Evolutionary conservation across 2,329 filamentous ascomycete species (phyloP).

Genomic region (Cladosporium halotolerans): DNA sequence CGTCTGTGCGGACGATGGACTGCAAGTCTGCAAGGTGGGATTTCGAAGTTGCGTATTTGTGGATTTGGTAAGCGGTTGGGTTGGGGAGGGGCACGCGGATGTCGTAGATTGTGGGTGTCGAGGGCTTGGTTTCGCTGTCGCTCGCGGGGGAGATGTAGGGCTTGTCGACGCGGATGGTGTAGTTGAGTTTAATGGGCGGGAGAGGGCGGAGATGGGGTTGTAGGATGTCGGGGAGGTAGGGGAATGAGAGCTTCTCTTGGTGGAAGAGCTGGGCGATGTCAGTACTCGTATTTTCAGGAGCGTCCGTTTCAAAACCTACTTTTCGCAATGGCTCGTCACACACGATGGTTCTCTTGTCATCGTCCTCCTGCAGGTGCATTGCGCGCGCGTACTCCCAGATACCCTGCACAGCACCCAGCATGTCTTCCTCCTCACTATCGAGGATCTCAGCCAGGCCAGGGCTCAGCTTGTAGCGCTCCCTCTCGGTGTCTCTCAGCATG

Average conservation of each 20-base stretch:
- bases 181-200: constrained; percentile 74
- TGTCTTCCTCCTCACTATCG: constrained; percentile 79
- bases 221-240: constrained; percentile 71
- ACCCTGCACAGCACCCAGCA: constrained; percentile 80
- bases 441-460: constrained; percentile 74
- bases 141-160: constrained; percentile 56
- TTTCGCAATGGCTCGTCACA: constrained; percentile 77
- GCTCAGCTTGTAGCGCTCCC: constrained; percentile 76
- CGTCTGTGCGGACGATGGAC: constrained; percentile 71
- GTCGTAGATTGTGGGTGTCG: constrained; percentile 81
- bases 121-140: constrained; percentile 45
- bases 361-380: constrained; percentile 82
- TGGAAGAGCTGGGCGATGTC: constrained; percentile 53
- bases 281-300: constrained; percentile 6
- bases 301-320: constrained; percentile 44
- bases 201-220: constrained; percentile 67
- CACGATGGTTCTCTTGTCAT: constrained; percentile 86
- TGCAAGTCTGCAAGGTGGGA: constrained; percentile 60
- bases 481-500: constrained; percentile 73
- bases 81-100: constrained; percentile 77
- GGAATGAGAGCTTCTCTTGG: constrained; percentile 74
- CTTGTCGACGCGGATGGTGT: constrained; percentile 86
- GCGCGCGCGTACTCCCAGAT: constrained; percentile 93
- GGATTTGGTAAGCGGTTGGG: constrained; percentile 65
- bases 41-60: constrained; percentile 33